phyloP scores from a whole-genome alignment of 164 flowering plant species.

The Nymphaea colorata region DNA sequence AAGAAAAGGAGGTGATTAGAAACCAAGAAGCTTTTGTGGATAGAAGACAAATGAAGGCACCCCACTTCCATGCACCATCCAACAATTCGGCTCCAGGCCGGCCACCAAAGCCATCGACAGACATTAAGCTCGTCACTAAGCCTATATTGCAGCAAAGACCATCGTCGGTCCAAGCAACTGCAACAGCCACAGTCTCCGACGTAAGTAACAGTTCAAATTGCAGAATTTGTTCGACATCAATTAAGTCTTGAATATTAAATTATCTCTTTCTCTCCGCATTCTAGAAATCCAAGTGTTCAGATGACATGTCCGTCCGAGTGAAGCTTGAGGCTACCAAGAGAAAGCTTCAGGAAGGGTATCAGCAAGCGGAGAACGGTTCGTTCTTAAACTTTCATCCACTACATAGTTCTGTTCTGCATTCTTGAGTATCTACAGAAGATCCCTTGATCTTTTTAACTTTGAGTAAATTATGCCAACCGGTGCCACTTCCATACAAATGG shows the following conservation, averaged over 20 bases:
- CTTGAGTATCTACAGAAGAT: not conserved
- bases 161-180: conserved; percentile 2
- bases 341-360: conserved; percentile 68
- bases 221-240: conserved; percentile 1
- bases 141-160: conserved; percentile 24
- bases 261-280: not conserved
- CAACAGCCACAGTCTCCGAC: not conserved
- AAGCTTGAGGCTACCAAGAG: conserved; percentile 61
- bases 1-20: conserved; percentile 14
- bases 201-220: conserved; percentile 4
- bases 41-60: conserved; percentile 31
- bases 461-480: not conserved
- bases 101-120: conserved; percentile 3
- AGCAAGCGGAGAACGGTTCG: conserved; percentile 69
- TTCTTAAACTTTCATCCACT: not conserved
- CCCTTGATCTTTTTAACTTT: not conserved
- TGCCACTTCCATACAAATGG: not conserved
- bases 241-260: not conserved
- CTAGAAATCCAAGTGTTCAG: conserved; percentile 34
- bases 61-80: conserved; percentile 13
- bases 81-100: not conserved
- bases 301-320: conserved; percentile 26
- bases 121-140: conserved; percentile 18
- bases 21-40: conserved; percentile 17
- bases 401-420: not conserved